A percentile compares a stretch with the other conserved stretches of the same genome.
Evolutionary conservation across 2,329 filamentous ascomycete genomes (phyloP).

Genomic region (Trichoderma pleuroti): DNA sequence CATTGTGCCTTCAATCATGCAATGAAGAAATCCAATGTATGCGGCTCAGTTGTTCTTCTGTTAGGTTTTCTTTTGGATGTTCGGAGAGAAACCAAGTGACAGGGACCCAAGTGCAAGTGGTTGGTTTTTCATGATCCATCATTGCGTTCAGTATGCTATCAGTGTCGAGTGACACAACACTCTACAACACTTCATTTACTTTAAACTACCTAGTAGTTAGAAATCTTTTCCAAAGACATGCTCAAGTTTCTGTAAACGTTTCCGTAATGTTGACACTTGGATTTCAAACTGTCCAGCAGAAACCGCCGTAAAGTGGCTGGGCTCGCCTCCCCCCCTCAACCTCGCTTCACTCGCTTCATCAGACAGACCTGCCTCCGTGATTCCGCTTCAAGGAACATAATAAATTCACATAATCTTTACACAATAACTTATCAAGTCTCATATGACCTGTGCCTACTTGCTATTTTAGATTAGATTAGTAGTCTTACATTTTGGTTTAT

Average conservation of each 20-base stretch:
- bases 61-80: fast-evolving
- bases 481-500: not conserved
- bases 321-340: not conserved
- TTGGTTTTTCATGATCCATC: not conserved
- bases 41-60: not conserved
- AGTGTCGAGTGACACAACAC: not conserved
- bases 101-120: not conserved
- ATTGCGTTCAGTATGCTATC: not conserved
- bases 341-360: not conserved
- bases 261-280: not conserved
- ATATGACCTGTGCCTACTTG: not conserved
- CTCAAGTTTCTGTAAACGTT: not conserved
- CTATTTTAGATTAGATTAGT: not conserved
- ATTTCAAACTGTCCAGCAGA: not conserved
- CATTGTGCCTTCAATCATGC: not conserved
- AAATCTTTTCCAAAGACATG: not conserved
- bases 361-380: not conserved
- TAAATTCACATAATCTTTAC: not conserved
- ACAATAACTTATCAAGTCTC: not conserved
- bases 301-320: not conserved
- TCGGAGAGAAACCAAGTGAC: fast-evolving
- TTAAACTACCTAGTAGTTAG: fast-evolving
- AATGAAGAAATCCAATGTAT: not conserved
- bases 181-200: not conserved
- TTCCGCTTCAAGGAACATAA: too few relatives aligned